Evolutionary conservation across 805 yeast genomes (phyloP), one percentile per base, ranked within the genome.

Genomic region (Lachancea nothofagi): DNA sequence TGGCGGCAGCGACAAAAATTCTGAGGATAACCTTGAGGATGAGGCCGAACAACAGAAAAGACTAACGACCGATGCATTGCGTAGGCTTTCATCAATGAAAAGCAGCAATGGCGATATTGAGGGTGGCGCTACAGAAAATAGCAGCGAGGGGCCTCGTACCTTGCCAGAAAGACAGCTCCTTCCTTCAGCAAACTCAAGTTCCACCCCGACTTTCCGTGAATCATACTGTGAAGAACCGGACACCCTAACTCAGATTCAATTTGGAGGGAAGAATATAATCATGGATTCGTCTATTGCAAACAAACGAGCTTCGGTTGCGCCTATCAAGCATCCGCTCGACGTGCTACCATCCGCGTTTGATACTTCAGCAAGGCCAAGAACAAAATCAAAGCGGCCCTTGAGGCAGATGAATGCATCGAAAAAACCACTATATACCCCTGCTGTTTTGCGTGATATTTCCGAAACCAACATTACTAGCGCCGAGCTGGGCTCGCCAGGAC

Each of bases 401-500:
- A 82, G 79, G 56, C 94, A 87, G 53, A 77, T 88, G 45, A 77
- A 78, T 42, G 82, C 81, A 33, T 89, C 87, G 47, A 76, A 87
- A 58, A 82, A 85, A 53, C 96, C 97, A 7, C 67, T 89, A 67
- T 89, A 87, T 54, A 71, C 83, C 0, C 97, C 97, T 0, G 96
- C 96, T 0, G 97, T 89, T 8, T 67, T 89, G 38, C 72, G 85
- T 49, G 71, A 72, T 29, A 67, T 69, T 9, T 61, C 71, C 0
- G 61, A 57, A 42, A 69, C 73, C 1, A 69, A 69, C 36, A 51
- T 69, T 30, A 67, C 66, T 13, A 65, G 62, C n/a, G 71, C 66
- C 33, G 70, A 66, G 42, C 43, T 66, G 15, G 55, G 30, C 28
- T 23, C 44, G 14, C 46, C 42, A n/a, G 59, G 48, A 42, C 53